Percentiles rank a stretch among this genome's conserved stretches.
Conservation (phyloP, 352 stramenopile species). For the Globisporangium alternatum region DNA sequence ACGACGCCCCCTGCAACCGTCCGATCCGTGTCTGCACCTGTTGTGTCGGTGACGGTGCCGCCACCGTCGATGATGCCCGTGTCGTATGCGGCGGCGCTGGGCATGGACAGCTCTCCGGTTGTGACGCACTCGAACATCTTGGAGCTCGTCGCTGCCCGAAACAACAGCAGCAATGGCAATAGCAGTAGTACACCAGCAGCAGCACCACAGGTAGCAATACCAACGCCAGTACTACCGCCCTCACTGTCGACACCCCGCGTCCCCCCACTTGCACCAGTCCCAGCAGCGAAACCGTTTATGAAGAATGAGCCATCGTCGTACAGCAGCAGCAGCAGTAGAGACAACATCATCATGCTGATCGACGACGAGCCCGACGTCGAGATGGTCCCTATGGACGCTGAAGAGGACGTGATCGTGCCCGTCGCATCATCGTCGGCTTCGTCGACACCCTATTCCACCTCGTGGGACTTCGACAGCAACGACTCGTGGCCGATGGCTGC, state of each 20-base stretch:
- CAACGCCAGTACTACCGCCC: background rate
- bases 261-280: background rate
- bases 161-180: background rate
- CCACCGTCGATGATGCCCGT: slow-evolving; percentile 22
- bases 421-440: background rate
- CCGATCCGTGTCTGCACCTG: slow-evolving; percentile 14
- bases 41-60: slow-evolving; percentile 12
- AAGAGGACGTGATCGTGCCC: slow-evolving; percentile 19
- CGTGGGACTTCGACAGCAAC: background rate
- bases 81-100: slow-evolving; percentile 14
- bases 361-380: slow-evolving; percentile 37
- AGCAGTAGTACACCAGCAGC: background rate
- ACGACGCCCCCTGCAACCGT: slow-evolving; percentile 11
- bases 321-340: slow-evolving; percentile 12
- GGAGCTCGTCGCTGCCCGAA: slow-evolving; percentile 10
- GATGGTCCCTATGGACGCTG: slow-evolving; percentile 27
- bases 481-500: background rate
- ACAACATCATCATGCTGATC: slow-evolving; percentile 31
- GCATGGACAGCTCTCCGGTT: slow-evolving; percentile 16
- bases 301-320: slow-evolving; percentile 9
- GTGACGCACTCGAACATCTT: slow-evolving; percentile 19
- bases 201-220: background rate
- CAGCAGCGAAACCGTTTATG: slow-evolving; percentile 4
- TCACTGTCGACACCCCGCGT: background rate
- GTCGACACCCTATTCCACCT: background rate